Conservation (phyloP, 805 yeast species). For the Danielia reshetovae region DNA sequence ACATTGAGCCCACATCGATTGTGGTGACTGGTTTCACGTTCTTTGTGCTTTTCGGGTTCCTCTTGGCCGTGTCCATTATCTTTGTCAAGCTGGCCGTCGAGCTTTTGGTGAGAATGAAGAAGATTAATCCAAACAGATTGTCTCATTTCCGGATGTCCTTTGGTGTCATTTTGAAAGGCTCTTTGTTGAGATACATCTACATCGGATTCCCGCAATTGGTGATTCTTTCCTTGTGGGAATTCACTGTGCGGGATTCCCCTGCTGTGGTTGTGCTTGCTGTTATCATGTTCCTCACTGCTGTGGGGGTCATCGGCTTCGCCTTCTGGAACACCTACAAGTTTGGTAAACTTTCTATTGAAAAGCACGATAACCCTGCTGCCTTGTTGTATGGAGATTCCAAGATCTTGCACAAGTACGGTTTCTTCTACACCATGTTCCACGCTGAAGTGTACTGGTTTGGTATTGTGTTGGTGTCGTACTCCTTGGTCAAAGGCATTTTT, state of each 20-base stretch:
- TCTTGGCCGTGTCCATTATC: slow-evolving; percentile 59
- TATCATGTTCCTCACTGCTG: slow-evolving; percentile 58
- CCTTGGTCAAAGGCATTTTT: slow-evolving; percentile 64
- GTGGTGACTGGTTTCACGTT: slow-evolving; percentile 87
- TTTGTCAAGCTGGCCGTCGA: slow-evolving; percentile 49
- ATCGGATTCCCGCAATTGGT: slow-evolving; percentile 83
- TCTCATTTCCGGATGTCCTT: slow-evolving; percentile 52
- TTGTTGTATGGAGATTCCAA: slow-evolving; percentile 73
- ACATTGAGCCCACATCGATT: slow-evolving; percentile 77
- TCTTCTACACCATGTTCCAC: slow-evolving; percentile 82
- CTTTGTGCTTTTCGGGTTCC: slow-evolving; percentile 72
- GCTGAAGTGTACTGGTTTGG: slow-evolving; percentile 86
- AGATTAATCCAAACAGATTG: slow-evolving; percentile 47
- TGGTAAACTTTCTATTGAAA: slow-evolving; percentile 57
- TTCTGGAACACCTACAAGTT: slow-evolving; percentile 57
- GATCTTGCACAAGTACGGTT: slow-evolving; percentile 77
- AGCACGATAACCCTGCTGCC: slow-evolving; percentile 81
- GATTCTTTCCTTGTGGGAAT: slow-evolving; percentile 84
- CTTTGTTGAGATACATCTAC: slow-evolving; percentile 70
- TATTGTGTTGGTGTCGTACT: slow-evolving; percentile 54
- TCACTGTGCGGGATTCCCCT: slow-evolving; percentile 74
- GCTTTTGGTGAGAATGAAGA: slow-evolving; percentile 44
- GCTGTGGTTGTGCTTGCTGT: slow-evolving; percentile 83
- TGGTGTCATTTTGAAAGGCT: slow-evolving; percentile 65
- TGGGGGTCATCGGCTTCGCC: slow-evolving; percentile 62